Conservation (phyloP, 805 yeast species). For the Tetrapisispora arboricola region DNA sequence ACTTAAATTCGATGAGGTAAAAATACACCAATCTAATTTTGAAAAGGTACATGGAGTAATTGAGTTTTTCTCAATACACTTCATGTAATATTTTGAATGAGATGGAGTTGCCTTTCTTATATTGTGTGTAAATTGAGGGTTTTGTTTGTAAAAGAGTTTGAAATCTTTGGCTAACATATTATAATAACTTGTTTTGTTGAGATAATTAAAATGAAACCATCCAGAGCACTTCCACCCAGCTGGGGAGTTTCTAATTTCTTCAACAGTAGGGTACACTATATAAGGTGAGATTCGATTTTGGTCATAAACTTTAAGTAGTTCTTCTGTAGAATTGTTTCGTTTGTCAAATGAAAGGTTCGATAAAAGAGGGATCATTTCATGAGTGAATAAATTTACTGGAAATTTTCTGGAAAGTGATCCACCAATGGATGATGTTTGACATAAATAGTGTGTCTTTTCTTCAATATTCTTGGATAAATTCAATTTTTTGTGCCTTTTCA, state of each 20-base stretch:
- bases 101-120: slow-evolving; percentile 30
- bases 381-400: slow-evolving; percentile 16
- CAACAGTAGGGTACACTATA: slow-evolving; percentile 21
- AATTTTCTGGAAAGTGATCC: slow-evolving; percentile 10
- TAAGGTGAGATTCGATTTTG: slow-evolving; percentile 11
- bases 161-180: slow-evolving; percentile 11
- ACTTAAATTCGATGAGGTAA: slow-evolving; percentile 69
- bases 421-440: slow-evolving; percentile 30
- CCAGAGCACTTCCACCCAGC: slow-evolving; percentile 17
- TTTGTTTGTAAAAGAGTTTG: slow-evolving; percentile 19
- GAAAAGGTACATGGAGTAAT: slow-evolving; percentile 5
- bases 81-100: slow-evolving; percentile 60
- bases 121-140: slow-evolving; percentile 1
- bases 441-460: slow-evolving; percentile 18
- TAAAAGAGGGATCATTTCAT: slow-evolving; percentile 19
- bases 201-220: slow-evolving; percentile 24
- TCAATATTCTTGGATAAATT: neutral
- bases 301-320: slow-evolving; percentile 1
- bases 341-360: neutral
- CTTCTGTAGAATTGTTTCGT: slow-evolving; percentile 1
- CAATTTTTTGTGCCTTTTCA: neutral
- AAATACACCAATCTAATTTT: slow-evolving; percentile 50
- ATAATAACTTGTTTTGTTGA: slow-evolving; percentile 9
- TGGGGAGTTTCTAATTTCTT: slow-evolving; percentile 17
- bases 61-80: slow-evolving; percentile 34